Evolutionary conservation across 164 flowering plant species (phyloP), one percentile per base, ranked within the genome.

Genomic region (Platanus orientalis): DNA sequence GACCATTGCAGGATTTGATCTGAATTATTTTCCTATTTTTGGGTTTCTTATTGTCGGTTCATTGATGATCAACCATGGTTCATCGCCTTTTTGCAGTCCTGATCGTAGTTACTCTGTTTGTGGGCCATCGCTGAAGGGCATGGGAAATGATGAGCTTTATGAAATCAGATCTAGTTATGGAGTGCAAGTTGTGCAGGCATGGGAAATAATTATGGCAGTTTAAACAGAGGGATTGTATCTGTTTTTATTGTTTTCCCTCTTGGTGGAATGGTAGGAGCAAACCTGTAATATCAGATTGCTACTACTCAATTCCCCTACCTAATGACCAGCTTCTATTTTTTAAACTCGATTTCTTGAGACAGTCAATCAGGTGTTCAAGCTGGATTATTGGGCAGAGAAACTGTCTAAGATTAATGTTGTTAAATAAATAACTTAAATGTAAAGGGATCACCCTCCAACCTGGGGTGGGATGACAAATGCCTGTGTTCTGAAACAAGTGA

Each of bases 121-220:
- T 75, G 99, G 99, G 30, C 97, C 99, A 52, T 76, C 82, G 28
- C 27, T 81, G 49, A 88, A 90, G 70, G 89, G 93, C 23, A 70
- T 58, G 30, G 85, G 81, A 59, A 86, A 81, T 72, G 96, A 88
- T 66, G 94, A 88, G 58, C 51, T 81, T 36, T 95, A 86, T 72
- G 92, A 84, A 79, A 74, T 83, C 39, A 85, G 66, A 73, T 88
- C 97, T 65, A 84, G 81, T 73, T 88, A 78, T 62, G 97, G 96
- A 3, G 94, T 82, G 64, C 97, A 88, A 78, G 80, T 95, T 64
- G 97, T 95, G 54, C 96, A 92, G 97, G 99, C 88, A 81, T 55
- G 71, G 65, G 17, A 24, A 40, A 36, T 29, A 61, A 27, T 24
- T 42, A 13, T 30, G 30, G 34, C 45, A 30, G 44, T 57, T 57